Conservation (phyloP, 768 basidiomycete species). For the Kwoniella botswanensis region DNA sequence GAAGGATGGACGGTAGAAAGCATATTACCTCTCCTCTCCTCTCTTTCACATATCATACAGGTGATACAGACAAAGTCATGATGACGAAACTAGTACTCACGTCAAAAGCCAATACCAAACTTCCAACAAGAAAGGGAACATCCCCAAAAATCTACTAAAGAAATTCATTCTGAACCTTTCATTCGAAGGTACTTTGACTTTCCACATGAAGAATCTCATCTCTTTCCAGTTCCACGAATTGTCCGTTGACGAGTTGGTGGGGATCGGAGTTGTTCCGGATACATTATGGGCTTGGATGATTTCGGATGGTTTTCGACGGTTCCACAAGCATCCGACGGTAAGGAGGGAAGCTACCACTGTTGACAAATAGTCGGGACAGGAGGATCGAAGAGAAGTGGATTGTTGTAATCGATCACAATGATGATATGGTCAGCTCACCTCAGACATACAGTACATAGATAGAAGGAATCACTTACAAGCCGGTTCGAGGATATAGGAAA, state of each 20-base stretch:
- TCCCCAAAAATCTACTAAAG: slow-evolving; percentile 37
- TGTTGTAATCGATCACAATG: too few relatives aligned
- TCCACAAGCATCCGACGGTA: slow-evolving; percentile 42
- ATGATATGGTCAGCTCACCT: background rate
- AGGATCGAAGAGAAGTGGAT: background rate
- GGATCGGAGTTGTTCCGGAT: background rate
- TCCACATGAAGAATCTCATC: slow-evolving; percentile 36
- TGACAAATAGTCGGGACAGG: background rate
- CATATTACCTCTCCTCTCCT: background rate
- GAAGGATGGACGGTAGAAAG: background rate
- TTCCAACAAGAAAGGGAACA: slow-evolving; percentile 52
- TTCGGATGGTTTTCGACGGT: slow-evolving; percentile 36
- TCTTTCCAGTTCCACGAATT: slow-evolving; percentile 23
- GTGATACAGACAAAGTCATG: background rate
- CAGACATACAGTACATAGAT: background rate
- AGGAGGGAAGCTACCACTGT: slow-evolving; percentile 46
- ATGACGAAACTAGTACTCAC: slow-evolving; percentile 27
- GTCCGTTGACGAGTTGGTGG: slow-evolving; percentile 11
- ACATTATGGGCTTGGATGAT: slow-evolving; percentile 37
- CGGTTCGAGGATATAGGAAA: slow-evolving; percentile 49
- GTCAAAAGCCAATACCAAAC: slow-evolving; percentile 54
- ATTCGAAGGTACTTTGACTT: slow-evolving; percentile 40
- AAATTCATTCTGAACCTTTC: slow-evolving; percentile 40
- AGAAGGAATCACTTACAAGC: slow-evolving; percentile 35
- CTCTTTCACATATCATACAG: background rate